These are phyloP conservation scores for Stygiomarasmius scandens DNA, from an alignment of 1,284 basidiomycete genomes.

Conservation along the genomic window DNA sequence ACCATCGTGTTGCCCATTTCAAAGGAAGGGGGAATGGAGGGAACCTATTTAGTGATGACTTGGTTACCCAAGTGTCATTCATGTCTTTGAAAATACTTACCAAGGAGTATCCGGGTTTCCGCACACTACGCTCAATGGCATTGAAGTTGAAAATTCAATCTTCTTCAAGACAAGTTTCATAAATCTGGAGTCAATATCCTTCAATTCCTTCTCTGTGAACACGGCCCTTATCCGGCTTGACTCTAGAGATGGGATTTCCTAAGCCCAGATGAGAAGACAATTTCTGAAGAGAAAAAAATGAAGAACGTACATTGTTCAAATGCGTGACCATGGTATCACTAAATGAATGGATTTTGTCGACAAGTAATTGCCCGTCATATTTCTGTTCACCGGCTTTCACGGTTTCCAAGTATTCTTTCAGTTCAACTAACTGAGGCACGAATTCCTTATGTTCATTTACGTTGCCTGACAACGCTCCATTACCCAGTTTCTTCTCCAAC, in stretches of 20 bases:
- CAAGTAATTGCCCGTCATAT: constrained; percentile 20
- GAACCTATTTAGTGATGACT: constrained; percentile 9
- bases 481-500: constrained; percentile 26
- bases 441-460: constrained; percentile 22
- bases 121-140: constrained; percentile 22
- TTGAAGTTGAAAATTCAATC: constrained; percentile 22
- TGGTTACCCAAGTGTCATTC: too few relatives aligned
- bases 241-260: constrained; percentile 25
- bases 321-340: constrained; percentile 24
- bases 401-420: constrained; percentile 19
- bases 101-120: constrained; percentile 20
- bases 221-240: constrained; percentile 17
- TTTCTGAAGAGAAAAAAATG: not conserved
- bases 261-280: not conserved
- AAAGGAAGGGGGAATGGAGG: constrained; percentile 23
- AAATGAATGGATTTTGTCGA: constrained; percentile 23
- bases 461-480: constrained; percentile 20
- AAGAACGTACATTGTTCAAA: constrained; percentile 20
- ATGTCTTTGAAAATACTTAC: constrained; percentile 2
- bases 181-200: constrained; percentile 22
- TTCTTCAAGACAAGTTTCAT: constrained; percentile 16
- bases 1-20: constrained; percentile 24
- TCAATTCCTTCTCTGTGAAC: constrained; percentile 26
- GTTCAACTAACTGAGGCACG: constrained; percentile 23
- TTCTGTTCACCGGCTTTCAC: constrained; percentile 18